Conservation (phyloP, 2,329 filamentous ascomycete genomes). For the Scleromitrula shiraiana region DNA sequence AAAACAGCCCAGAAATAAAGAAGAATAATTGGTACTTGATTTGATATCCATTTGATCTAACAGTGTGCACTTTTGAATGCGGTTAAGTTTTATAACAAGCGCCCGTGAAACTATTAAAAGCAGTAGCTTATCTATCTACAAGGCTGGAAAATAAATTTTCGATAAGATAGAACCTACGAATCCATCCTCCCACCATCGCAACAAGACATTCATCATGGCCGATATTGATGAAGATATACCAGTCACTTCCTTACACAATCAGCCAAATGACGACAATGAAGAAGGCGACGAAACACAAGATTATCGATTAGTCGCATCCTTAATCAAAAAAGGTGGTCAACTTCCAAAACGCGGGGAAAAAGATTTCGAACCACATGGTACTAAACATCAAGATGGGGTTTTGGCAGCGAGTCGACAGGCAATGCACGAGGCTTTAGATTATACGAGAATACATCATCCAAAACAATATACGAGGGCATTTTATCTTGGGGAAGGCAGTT, state of each 20-base stretch:
- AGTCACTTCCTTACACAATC: conserved; percentile 17
- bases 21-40: too few species aligned
- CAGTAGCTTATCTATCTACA: conserved; percentile 14
- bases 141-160: conserved; percentile 15
- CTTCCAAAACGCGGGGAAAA: conserved; percentile 90
- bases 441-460: conserved; percentile 65
- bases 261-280: conserved; percentile 44
- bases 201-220: conserved; percentile 17
- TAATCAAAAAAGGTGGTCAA: conserved; percentile 44
- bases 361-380: conserved; percentile 92
- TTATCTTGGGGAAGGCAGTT: conserved; percentile 54
- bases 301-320: conserved; percentile 62
- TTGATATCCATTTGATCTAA: too few species aligned
- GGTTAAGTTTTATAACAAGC: neutral
- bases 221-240: conserved; percentile 29
- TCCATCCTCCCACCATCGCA: neutral
- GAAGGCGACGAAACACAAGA: conserved; percentile 78
- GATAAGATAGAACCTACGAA: neutral
- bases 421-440: conserved; percentile 80
- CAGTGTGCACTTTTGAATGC: too few species aligned
- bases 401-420: conserved; percentile 76
- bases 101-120: neutral
- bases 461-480: conserved; percentile 61
- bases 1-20: too few species aligned
- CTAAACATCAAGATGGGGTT: conserved; percentile 66